Conservation (phyloP, 1,284 basidiomycete species). For the Heterobasidion irregulare region DNA sequence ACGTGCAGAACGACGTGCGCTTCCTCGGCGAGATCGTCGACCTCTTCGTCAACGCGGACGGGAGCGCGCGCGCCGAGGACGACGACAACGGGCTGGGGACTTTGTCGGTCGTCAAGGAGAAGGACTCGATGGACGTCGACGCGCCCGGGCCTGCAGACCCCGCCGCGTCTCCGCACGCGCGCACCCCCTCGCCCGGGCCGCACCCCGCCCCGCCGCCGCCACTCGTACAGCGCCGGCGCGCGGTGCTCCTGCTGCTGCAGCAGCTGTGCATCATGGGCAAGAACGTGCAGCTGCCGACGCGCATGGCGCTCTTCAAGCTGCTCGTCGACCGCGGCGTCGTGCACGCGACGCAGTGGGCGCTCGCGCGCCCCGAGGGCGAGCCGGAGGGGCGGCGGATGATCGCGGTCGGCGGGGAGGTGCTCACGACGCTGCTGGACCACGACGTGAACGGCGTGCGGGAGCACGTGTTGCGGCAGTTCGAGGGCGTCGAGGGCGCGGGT, state of each 20-base stretch:
- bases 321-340: constrained; percentile 87
- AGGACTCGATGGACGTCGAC: constrained; percentile 23
- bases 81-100: constrained; percentile 21
- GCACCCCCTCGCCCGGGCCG: neutral
- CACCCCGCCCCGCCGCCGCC: neutral
- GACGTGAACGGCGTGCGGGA: constrained; percentile 82
- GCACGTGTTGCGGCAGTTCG: constrained; percentile 78
- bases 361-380: constrained; percentile 33
- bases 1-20: constrained; percentile 72
- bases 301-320: constrained; percentile 83
- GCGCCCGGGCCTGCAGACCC: constrained; percentile 24
- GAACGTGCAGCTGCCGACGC: constrained; percentile 85
- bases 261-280: constrained; percentile 95
- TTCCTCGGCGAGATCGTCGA: constrained; percentile 77
- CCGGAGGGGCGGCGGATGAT: constrained; percentile 46
- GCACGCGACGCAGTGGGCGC: constrained; percentile 88
- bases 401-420: constrained; percentile 81
- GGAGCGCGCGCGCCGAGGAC: constrained; percentile 30
- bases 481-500: constrained; percentile 54
- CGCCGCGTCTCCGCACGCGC: neutral
- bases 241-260: constrained; percentile 83
- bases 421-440: constrained; percentile 86
- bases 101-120: constrained; percentile 14
- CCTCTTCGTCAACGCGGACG: constrained; percentile 66
- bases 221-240: constrained; percentile 36